phyloP scores from a whole-genome alignment of 805 yeast genomes.

The Nakazawaea wyomingensis region DNA sequence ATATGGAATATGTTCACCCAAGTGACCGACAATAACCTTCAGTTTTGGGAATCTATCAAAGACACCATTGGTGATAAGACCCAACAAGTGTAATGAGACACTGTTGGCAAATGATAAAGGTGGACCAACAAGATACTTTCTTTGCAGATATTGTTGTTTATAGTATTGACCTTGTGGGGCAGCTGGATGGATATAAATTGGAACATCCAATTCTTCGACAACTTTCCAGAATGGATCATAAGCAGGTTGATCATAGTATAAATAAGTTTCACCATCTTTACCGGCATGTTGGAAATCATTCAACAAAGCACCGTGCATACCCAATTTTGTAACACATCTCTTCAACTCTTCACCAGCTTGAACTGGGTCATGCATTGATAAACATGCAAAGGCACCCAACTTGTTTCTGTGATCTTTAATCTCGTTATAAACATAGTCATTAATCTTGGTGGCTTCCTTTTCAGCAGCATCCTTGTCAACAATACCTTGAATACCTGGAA shows the following conservation, averaged over 20 bases:
- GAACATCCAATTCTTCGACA: not conserved
- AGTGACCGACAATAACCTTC: not conserved
- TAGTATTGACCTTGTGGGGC: not conserved
- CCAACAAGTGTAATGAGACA: not conserved
- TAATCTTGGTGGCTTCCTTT: not conserved
- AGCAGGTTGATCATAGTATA: not conserved
- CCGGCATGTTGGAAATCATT: not conserved
- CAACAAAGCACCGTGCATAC: not conserved
- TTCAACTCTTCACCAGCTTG: not conserved
- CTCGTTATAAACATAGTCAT: not conserved
- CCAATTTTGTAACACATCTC: not conserved
- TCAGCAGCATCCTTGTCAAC: not conserved
- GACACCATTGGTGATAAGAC: not conserved
- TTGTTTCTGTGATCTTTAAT: not conserved
- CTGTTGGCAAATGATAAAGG: not conserved
- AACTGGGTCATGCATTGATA: not conserved
- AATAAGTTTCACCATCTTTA: not conserved
- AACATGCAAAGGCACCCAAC: not conserved
- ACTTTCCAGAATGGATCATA: not conserved
- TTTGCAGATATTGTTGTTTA: not conserved
- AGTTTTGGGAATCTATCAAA: not conserved
- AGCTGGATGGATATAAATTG: not conserved
- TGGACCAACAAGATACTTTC: not conserved
- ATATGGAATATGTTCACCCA: not conserved
- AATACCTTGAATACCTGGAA: not conserved